These are phyloP conservation scores for Fusarium nurragi DNA, from an alignment of 2,329 filamentous ascomycete species.

Conservation along the genomic window DNA sequence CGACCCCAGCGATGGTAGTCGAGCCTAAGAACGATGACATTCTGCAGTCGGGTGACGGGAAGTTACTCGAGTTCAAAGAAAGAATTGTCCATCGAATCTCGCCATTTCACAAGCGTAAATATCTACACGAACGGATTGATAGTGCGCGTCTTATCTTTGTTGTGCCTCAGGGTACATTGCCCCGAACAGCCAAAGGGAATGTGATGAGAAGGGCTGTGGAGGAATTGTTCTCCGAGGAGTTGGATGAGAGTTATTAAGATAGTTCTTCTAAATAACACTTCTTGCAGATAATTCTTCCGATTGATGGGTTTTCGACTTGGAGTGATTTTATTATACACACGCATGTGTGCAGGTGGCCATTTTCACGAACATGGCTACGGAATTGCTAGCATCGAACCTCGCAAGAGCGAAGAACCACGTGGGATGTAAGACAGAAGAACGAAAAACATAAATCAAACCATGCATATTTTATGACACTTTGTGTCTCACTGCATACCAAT, in stretches of 20 bases:
- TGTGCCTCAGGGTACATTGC: not conserved
- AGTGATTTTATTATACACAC: too few relatives aligned
- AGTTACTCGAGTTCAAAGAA: not conserved
- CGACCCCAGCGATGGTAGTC: not conserved
- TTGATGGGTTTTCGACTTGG: too few relatives aligned
- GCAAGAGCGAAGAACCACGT: too few relatives aligned
- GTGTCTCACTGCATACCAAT: not conserved
- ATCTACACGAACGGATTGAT: not conserved
- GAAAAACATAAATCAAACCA: too few relatives aligned
- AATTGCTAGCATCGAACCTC: too few relatives aligned
- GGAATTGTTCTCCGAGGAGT: not conserved
- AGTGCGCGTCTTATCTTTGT: not conserved
- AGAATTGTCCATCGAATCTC: not conserved
- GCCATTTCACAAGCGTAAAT: not conserved
- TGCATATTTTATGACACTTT: not conserved
- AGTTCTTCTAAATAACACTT: not conserved
- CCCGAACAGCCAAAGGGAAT: slow-evolving; percentile 6
- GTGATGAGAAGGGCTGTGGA: slow-evolving; percentile 5
- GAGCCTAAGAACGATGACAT: not conserved
- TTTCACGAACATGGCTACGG: too few relatives aligned
- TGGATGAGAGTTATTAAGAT: not conserved
- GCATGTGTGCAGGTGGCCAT: too few relatives aligned
- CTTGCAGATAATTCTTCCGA: too few relatives aligned
- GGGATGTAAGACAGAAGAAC: too few relatives aligned
- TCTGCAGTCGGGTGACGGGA: rapidly evolving